Evolutionary conservation across 768 basidiomycete genomes (phyloP).

Genomic region (Pleurotus tuber-regium): DNA sequence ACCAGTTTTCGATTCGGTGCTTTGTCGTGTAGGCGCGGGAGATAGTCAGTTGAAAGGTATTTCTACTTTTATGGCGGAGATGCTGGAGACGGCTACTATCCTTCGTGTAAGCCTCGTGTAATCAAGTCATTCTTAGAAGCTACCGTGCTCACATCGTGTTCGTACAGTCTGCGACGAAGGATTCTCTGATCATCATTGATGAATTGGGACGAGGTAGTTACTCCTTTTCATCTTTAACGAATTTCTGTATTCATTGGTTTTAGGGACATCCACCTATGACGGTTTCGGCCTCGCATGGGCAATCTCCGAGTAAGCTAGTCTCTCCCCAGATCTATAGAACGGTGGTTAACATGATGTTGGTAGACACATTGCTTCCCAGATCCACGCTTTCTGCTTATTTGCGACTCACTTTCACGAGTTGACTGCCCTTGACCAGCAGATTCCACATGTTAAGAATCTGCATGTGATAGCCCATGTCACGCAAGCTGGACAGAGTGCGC

Average conservation of each 20-base stretch:
- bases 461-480: conserved; percentile 96
- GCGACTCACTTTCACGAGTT: conserved; percentile 99
- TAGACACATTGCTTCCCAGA: conserved; percentile 91
- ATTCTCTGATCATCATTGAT: conserved; percentile 96
- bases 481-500: conserved; percentile 65
- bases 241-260: not conserved
- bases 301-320: conserved; percentile 79
- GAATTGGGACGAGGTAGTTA: conserved; percentile 83
- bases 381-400: conserved; percentile 93
- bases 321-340: conserved; percentile 6
- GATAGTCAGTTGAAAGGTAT: conserved; percentile 98
- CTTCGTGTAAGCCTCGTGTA: conserved; percentile 57
- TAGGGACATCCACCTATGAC: conserved; percentile 94
- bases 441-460: conserved; percentile 86
- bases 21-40: conserved; percentile 95
- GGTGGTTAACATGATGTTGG: not conserved
- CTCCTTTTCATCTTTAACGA: not conserved
- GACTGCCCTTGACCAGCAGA: conserved; percentile 85
- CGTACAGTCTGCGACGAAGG: conserved; percentile 78
- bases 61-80: conserved; percentile 99
- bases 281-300: conserved; percentile 99
- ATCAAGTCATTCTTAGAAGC: too few relatives aligned
- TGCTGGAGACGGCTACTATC: conserved; percentile 97
- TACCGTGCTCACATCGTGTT: not conserved
- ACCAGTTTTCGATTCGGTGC: conserved; percentile 93